phyloP scores from a whole-genome alignment of 768 basidiomycete species.

The Boletales sp. region DNA sequence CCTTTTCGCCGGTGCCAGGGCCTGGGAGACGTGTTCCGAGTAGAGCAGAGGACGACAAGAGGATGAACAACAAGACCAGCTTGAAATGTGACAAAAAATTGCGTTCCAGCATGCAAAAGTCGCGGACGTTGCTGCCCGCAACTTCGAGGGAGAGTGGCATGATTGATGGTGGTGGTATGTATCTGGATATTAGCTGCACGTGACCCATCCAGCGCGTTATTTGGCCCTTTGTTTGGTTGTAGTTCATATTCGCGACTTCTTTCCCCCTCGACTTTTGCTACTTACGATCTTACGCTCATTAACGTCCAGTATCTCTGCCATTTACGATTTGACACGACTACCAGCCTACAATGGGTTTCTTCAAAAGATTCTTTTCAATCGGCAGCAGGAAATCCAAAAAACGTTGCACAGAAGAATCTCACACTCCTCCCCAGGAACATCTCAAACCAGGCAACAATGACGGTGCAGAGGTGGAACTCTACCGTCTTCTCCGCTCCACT shows the following conservation, averaged over 20 bases:
- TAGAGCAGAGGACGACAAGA: conserved; percentile 62
- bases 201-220: conserved; percentile 20
- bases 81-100: conserved; percentile 69
- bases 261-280: conserved; percentile 1
- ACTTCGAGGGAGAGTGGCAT: conserved; percentile 38
- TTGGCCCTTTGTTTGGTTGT: conserved; percentile 41
- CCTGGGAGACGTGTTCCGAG: conserved; percentile 57
- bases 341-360: conserved; percentile 52
- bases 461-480: conserved; percentile 43
- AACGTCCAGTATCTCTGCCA: conserved; percentile 22
- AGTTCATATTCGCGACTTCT: conserved; percentile 28
- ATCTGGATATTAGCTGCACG: conserved; percentile 11
- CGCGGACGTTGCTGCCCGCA: conserved; percentile 60
- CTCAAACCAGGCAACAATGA: conserved; percentile 30
- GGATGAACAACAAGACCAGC: conserved; percentile 58
- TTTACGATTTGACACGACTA: conserved; percentile 28
- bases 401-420: conserved; percentile 26
- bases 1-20: conserved; percentile 21
- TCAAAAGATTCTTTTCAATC: conserved; percentile 68
- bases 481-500: conserved; percentile 62
- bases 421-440: conserved; percentile 21
- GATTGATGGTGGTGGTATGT: neutral
- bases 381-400: conserved; percentile 62
- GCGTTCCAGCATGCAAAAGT: conserved; percentile 77
- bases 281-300: conserved; percentile 21